Evolutionary conservation across 805 yeast genomes (phyloP).

Genomic region (Grigorovia transvaalensis): DNA sequence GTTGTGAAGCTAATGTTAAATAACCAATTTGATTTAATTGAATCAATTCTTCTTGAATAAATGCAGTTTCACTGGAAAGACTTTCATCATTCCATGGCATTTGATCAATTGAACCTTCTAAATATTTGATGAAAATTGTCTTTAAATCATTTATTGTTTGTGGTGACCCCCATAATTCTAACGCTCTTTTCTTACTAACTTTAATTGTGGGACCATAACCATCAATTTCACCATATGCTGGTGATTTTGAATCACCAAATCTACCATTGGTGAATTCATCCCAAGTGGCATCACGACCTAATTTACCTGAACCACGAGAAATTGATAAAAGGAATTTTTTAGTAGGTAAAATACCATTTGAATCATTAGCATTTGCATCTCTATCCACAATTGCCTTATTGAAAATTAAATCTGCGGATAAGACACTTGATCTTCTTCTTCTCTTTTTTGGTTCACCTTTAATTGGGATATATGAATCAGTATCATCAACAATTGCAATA

Average conservation of each 20-base stretch:
- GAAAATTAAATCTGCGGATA: conserved; percentile 28
- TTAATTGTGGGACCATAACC: conserved; percentile 93
- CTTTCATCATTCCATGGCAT: conserved; percentile 91
- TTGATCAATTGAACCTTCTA: conserved; percentile 62
- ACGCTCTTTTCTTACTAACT: conserved; percentile 55
- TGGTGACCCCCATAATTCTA: conserved; percentile 75
- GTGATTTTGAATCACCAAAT: conserved; percentile 89
- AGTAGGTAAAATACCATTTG: conserved; percentile 27
- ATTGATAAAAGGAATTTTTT: conserved; percentile 61
- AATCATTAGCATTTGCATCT: conserved; percentile 8
- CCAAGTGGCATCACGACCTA: conserved; percentile 91
- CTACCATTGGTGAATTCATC: conserved; percentile 96
- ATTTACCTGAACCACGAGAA: conserved; percentile 70
- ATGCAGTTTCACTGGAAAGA: conserved; percentile 77
- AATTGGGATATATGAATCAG: conserved; percentile 2
- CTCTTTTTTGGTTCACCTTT: conserved; percentile 16
- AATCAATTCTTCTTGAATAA: conserved; percentile 84
- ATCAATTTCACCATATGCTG: conserved; percentile 96
- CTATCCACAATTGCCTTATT: conserved; percentile 29
- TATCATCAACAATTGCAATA: conserved; percentile 23
- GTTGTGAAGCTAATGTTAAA: conserved; percentile 92
- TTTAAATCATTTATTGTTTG: conserved; percentile 48
- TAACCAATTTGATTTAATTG: conserved; percentile 62
- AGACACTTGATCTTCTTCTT: conserved; percentile 25
- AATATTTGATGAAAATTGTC: conserved; percentile 56